These are phyloP conservation scores for Berberis thunbergii DNA, from an alignment of 164 flowering plant genomes.

Conservation along the genomic window DNA sequence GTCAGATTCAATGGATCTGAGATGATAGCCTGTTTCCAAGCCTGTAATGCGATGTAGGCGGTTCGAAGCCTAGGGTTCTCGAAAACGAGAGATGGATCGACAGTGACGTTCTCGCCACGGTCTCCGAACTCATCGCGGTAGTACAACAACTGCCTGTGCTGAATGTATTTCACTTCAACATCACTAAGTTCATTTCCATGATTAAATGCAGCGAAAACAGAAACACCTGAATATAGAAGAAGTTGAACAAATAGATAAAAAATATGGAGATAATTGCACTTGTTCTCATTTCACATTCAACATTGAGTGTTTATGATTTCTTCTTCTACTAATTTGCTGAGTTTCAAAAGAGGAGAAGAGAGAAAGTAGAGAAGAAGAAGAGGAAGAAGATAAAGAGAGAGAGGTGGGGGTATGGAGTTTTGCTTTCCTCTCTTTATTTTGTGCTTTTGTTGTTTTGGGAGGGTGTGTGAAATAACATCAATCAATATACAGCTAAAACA, in stretches of 20 bases:
- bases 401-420: neutral
- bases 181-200: slow-evolving; percentile 41
- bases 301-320: neutral
- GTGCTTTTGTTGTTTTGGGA: too few species aligned
- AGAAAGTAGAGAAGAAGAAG: slow-evolving; percentile 6
- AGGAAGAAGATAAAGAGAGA: neutral
- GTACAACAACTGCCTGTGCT: slow-evolving; percentile 69
- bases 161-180: slow-evolving; percentile 42
- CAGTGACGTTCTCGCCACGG: slow-evolving; percentile 46
- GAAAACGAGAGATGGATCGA: slow-evolving; percentile 60
- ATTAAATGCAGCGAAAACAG: slow-evolving; percentile 4
- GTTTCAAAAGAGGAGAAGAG: neutral
- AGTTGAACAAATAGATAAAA: slow-evolving; percentile 9
- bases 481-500: slow-evolving; percentile 28
- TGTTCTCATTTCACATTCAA: slow-evolving; percentile 30
- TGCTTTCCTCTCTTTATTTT: neutral
- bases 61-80: slow-evolving; percentile 41
- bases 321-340: too few species aligned
- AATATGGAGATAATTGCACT: slow-evolving; percentile 8
- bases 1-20: slow-evolving; percentile 78
- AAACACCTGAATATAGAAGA: neutral
- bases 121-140: slow-evolving; percentile 68
- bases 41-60: slow-evolving; percentile 86
- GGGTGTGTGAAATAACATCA: too few species aligned
- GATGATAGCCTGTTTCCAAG: slow-evolving; percentile 78